A percentile compares a stretch with the other conserved stretches of the same genome.
These are phyloP conservation scores for Salix brachista DNA, from an alignment of 345 rosid genomes.

Conservation along the genomic window DNA sequence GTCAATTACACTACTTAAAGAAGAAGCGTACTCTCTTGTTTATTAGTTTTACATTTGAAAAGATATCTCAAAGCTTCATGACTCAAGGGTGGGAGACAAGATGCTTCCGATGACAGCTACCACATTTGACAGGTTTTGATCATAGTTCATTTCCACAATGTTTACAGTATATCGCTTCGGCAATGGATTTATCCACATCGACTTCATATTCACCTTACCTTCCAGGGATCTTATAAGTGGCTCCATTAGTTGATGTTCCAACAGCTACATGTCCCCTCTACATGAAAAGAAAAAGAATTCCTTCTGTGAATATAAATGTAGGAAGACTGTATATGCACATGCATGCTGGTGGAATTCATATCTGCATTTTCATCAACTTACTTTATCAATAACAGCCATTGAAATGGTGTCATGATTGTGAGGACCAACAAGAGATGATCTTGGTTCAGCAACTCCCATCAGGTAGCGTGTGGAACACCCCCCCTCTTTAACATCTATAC, in stretches of 20 bases:
- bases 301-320: background rate
- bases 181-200: background rate
- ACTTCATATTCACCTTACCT: slow-evolving; percentile 42
- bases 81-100: background rate
- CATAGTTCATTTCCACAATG: background rate
- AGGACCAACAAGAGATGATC: slow-evolving; percentile 53
- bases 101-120: background rate
- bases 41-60: background rate
- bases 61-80: background rate
- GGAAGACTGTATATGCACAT: background rate
- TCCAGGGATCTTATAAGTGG: slow-evolving; percentile 90
- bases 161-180: background rate
- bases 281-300: slow-evolving; percentile 10
- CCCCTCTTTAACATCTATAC: slow-evolving; percentile 12
- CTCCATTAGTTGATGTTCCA: slow-evolving; percentile 97
- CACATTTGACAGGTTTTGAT: background rate
- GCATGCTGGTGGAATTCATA: background rate
- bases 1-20: background rate
- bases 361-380: slow-evolving; percentile 24
- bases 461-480: slow-evolving; percentile 24
- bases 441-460: slow-evolving; percentile 32
- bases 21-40: background rate
- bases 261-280: slow-evolving; percentile 87
- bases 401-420: slow-evolving; percentile 90
- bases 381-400: slow-evolving; percentile 85